A percentile compares a stretch with the other conserved stretches of the same genome.
phyloP scores from a whole-genome alignment of 2,329 filamentous ascomycete species.

The Fusarium sp. region DNA sequence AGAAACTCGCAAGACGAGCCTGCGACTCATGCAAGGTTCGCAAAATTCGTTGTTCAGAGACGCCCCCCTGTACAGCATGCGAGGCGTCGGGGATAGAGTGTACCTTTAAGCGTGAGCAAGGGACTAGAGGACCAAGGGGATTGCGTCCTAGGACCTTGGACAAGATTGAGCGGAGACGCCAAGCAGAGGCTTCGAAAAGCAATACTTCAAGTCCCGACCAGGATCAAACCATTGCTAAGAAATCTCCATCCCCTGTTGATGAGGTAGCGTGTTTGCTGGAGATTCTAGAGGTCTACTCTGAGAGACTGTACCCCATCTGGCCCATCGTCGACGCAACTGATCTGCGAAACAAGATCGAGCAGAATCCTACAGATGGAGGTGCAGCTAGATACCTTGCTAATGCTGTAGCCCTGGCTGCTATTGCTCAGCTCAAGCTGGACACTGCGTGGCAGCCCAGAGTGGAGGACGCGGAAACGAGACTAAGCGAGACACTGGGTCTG shows the following conservation, averaged over 20 bases:
- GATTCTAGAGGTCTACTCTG: slow-evolving; percentile 58
- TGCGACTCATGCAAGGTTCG: slow-evolving; percentile 65
- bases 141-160: slow-evolving; percentile 58
- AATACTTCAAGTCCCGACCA: slow-evolving; percentile 16
- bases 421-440: slow-evolving; percentile 60
- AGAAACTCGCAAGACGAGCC: slow-evolving; percentile 49
- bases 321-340: slow-evolving; percentile 60
- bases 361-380: slow-evolving; percentile 46
- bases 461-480: slow-evolving; percentile 44
- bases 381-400: slow-evolving; percentile 56
- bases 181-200: slow-evolving; percentile 18
- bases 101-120: slow-evolving; percentile 60
- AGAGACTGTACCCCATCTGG: slow-evolving; percentile 64
- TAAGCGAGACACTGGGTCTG: slow-evolving; percentile 47
- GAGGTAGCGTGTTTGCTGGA: slow-evolving; percentile 45
- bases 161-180: slow-evolving; percentile 50
- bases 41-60: slow-evolving; percentile 63
- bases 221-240: slow-evolving; percentile 2
- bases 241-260: slow-evolving; percentile 26
- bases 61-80: slow-evolving; percentile 60
- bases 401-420: slow-evolving; percentile 60
- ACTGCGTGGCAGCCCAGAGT: slow-evolving; percentile 44
- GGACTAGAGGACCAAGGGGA: slow-evolving; percentile 58
- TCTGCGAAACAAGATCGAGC: slow-evolving; percentile 53
- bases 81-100: slow-evolving; percentile 58